Evolutionary conservation across 2,329 filamentous ascomycete genomes (phyloP).

Genomic region (Alternaria arborescens): DNA sequence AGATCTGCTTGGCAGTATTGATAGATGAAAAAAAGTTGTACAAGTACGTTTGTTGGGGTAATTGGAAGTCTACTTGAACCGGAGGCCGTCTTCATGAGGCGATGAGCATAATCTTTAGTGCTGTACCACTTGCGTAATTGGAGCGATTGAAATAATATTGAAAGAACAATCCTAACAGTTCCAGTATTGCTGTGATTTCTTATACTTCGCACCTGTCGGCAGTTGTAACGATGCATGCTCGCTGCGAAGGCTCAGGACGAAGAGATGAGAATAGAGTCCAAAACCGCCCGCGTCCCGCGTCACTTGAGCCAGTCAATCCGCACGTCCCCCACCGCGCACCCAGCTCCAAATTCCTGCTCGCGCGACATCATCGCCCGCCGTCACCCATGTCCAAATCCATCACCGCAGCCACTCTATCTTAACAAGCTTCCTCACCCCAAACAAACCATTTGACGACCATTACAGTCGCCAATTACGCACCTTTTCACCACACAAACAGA

Average conservation of each 20-base stretch:
- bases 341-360: constrained; percentile 20
- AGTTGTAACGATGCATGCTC: not conserved
- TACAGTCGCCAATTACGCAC: not conserved
- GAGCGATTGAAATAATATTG: too few species aligned
- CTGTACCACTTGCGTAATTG: too few species aligned
- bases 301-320: not conserved
- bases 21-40: not conserved
- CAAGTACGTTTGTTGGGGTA: not conserved
- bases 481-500: not conserved
- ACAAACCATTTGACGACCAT: not conserved
- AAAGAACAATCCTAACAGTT: too few species aligned
- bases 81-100: not conserved
- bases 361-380: constrained; percentile 9
- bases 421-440: not conserved
- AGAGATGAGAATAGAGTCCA: not conserved
- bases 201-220: not conserved
- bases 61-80: not conserved
- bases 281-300: not conserved
- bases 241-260: not conserved
- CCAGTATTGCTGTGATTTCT: too few species aligned
- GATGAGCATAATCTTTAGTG: not conserved
- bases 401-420: not conserved
- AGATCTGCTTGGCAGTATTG: constrained; percentile 24
- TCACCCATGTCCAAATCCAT: constrained; percentile 6
- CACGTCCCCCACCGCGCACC: constrained; percentile 14